Percentiles rank a stretch among this genome's conserved stretches.
Evolutionary conservation across 331 rosid genomes (phyloP).

Genomic region (Saraca asoca): DNA sequence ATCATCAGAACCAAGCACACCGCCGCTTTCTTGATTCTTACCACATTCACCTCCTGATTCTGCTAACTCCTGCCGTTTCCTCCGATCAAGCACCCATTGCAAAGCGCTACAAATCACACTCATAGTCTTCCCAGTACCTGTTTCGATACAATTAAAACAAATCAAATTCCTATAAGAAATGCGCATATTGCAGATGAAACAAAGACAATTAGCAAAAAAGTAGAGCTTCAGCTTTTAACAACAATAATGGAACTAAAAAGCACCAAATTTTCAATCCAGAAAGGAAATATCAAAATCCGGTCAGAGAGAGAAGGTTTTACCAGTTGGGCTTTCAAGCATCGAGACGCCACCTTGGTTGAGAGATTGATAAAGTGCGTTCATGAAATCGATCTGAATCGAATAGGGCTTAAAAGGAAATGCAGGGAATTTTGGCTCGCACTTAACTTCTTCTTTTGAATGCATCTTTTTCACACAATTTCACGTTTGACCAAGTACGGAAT

Average conservation of each 20-base stretch:
- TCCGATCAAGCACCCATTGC: slow-evolving; percentile 82
- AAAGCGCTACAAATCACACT: slow-evolving; percentile 89
- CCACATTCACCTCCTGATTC: slow-evolving; percentile 34
- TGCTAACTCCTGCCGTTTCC: slow-evolving; percentile 40
- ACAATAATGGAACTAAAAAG: neutral
- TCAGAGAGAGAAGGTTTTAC: slow-evolving; percentile 35
- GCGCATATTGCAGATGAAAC: neutral
- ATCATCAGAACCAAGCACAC: slow-evolving; percentile 54
- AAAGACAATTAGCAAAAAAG: neutral
- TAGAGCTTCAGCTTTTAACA: neutral
- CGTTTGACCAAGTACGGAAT: neutral
- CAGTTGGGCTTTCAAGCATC: slow-evolving; percentile 94
- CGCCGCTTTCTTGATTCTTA: slow-evolving; percentile 30
- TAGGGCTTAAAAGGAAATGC: slow-evolving; percentile 85
- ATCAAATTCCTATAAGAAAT: slow-evolving; percentile 1
- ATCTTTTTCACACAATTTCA: neutral
- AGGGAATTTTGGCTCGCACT: slow-evolving; percentile 48
- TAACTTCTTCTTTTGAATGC: slow-evolving; percentile 33
- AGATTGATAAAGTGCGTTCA: slow-evolving; percentile 67
- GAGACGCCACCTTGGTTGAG: slow-evolving; percentile 79
- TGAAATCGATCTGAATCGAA: slow-evolving; percentile 82
- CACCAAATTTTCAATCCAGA: neutral
- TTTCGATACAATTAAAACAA: slow-evolving; percentile 31
- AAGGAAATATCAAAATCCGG: neutral
- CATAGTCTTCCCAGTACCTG: slow-evolving; percentile 92